A percentile compares a stretch with the other conserved stretches of the same genome.
Conservation (phyloP, 768 basidiomycete species). For the button mushroom (Agaricus bisporus) region DNA sequence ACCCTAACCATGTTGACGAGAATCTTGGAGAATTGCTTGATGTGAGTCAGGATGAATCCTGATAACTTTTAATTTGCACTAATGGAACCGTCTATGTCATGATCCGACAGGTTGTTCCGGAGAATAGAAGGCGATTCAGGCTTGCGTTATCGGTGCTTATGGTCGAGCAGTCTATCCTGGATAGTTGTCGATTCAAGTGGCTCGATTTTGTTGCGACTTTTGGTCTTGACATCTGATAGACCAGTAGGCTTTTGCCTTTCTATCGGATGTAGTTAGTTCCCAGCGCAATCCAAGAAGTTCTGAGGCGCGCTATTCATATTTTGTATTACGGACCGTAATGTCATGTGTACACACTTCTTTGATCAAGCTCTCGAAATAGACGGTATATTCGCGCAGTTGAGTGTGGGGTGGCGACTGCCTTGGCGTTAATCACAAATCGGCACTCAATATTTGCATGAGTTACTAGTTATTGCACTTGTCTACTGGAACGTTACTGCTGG, state of each 20-base stretch:
- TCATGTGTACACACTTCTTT: too few relatives aligned
- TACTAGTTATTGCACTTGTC: too few relatives aligned
- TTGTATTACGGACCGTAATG: too few relatives aligned
- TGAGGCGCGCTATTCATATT: too few relatives aligned
- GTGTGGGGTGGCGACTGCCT: too few relatives aligned
- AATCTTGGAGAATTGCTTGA: slow-evolving; percentile 33
- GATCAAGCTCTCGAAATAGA: too few relatives aligned
- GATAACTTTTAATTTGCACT: neutral
- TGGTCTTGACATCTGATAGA: neutral
- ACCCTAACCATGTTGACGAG: slow-evolving; percentile 13
- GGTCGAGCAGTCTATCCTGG: slow-evolving; percentile 46
- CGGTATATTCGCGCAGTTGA: too few relatives aligned
- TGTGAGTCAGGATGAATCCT: slow-evolving; percentile 19
- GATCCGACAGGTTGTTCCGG: slow-evolving; percentile 29
- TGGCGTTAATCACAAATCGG: too few relatives aligned
- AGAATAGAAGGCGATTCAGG: slow-evolving; percentile 31
- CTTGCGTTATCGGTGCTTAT: slow-evolving; percentile 40
- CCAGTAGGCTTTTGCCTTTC: neutral
- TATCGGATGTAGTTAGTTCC: too few relatives aligned
- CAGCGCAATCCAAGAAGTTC: too few relatives aligned
- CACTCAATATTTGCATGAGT: too few relatives aligned
- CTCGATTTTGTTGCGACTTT: slow-evolving; percentile 28
- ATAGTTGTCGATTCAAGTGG: slow-evolving; percentile 36
- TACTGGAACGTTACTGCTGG: too few relatives aligned
- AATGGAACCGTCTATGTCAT: neutral